These are phyloP conservation scores for Aspergillus sp. DNA, from an alignment of 2,329 filamentous ascomycete species.

Conservation along the genomic window DNA sequence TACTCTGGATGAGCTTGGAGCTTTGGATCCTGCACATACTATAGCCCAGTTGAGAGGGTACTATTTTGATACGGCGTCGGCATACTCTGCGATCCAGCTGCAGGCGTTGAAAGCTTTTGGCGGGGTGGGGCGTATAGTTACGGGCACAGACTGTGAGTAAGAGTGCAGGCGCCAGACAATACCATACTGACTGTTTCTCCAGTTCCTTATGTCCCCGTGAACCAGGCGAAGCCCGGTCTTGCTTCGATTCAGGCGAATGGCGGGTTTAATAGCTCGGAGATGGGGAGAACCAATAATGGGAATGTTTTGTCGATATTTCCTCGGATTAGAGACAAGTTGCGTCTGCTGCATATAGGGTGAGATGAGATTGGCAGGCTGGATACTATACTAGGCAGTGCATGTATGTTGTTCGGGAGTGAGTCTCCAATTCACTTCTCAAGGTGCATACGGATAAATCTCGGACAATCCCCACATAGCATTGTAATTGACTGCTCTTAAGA, in stretches of 20 bases:
- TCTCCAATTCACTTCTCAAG: no score
- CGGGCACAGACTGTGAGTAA: conserved; percentile 24
- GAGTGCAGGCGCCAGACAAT: background rate
- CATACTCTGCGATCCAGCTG: conserved; percentile 21
- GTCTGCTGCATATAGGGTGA: background rate
- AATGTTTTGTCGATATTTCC: conserved; percentile 25
- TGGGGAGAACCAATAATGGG: conserved; percentile 19
- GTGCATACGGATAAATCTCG: no score
- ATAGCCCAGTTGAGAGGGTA: conserved; percentile 17
- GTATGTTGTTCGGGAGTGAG: no score
- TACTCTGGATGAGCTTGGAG: conserved; percentile 14
- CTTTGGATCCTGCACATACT: conserved; percentile 11
- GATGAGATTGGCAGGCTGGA: background rate
- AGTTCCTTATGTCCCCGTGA: conserved; percentile 21
- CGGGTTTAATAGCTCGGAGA: conserved; percentile 17
- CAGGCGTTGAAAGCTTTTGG: conserved; percentile 23
- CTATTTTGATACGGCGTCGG: conserved; percentile 18
- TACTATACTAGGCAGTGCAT: no score
- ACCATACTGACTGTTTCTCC: background rate
- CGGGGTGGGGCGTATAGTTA: conserved; percentile 16
- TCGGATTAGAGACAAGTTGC: conserved; percentile 2
- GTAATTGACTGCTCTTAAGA: no score
- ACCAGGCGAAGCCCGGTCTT: conserved; percentile 9
- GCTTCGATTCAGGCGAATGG: conserved; percentile 14
- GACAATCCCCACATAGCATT: no score